These are phyloP conservation scores for Domatiomyces globalis DNA, from an alignment of 2,329 filamentous ascomycete genomes.

Conservation along the genomic window DNA sequence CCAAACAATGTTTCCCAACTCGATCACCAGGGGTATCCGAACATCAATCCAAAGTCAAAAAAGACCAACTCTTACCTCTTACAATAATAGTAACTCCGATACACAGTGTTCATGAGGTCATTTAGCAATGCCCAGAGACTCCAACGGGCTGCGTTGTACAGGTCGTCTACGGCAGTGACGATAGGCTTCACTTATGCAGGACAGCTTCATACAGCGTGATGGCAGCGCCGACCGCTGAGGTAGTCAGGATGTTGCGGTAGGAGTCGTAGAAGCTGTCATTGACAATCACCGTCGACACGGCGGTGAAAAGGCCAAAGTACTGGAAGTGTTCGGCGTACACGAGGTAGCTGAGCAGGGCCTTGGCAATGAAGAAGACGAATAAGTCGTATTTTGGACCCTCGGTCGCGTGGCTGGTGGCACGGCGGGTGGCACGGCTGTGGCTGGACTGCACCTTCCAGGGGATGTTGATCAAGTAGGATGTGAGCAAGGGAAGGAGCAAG, in stretches of 20 bases:
- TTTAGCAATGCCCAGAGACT: background rate
- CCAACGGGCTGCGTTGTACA: background rate
- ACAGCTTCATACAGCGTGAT: slow-evolving; percentile 35
- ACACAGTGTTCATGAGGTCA: background rate
- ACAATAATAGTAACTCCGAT: background rate
- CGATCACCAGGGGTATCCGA: background rate
- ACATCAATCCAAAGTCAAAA: background rate
- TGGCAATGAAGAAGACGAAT: slow-evolving; percentile 76
- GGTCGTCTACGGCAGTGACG: too few relatives aligned
- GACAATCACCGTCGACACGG: slow-evolving; percentile 25
- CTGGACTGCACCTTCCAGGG: slow-evolving; percentile 36
- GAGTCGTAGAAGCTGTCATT: slow-evolving; percentile 27
- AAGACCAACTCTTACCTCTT: background rate
- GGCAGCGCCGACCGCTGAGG: slow-evolving; percentile 28
- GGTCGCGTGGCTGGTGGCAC: slow-evolving; percentile 18
- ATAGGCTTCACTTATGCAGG: slow-evolving; percentile 26
- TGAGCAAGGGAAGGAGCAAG: slow-evolving; percentile 52
- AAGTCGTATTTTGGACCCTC: slow-evolving; percentile 50
- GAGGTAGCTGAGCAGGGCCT: slow-evolving; percentile 67
- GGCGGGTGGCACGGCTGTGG: slow-evolving; percentile 25
- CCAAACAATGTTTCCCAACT: background rate
- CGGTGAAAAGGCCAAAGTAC: slow-evolving; percentile 26
- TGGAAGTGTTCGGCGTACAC: slow-evolving; percentile 47
- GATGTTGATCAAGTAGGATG: slow-evolving; percentile 85
- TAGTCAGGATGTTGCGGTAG: slow-evolving; percentile 27